phyloP scores from a whole-genome alignment of 148 eudicot species.

The Rhododendron simsii region DNA sequence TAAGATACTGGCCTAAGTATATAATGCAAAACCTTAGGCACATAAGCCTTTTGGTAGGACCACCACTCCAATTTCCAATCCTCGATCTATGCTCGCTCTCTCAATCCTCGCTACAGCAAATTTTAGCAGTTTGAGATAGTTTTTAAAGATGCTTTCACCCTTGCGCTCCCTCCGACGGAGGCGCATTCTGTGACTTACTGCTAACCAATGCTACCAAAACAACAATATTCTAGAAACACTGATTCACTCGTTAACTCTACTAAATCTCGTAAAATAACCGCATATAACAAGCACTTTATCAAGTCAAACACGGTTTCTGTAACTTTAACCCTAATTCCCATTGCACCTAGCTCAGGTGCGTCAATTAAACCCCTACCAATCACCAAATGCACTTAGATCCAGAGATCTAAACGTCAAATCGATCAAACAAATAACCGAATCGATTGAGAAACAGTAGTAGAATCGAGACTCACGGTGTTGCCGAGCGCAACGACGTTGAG shows the following conservation, averaged over 20 bases:
- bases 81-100: background rate
- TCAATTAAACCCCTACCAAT: background rate
- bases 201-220: background rate
- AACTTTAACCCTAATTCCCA: background rate
- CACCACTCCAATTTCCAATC: background rate
- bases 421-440: background rate
- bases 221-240: background rate
- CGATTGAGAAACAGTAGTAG: background rate
- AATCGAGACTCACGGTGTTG: slow-evolving; percentile 55
- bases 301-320: background rate
- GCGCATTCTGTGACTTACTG: background rate
- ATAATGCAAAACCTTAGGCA: background rate
- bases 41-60: background rate
- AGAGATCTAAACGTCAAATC: slow-evolving; percentile 17
- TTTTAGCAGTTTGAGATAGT: background rate
- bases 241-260: background rate
- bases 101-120: background rate
- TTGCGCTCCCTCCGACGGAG: background rate
- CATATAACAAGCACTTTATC: background rate
- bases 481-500: slow-evolving; percentile 92
- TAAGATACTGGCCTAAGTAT: background rate
- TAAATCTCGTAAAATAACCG: background rate
- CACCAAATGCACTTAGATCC: slow-evolving; percentile 12
- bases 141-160: background rate
- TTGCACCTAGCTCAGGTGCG: background rate